Percentiles rank a stretch among this genome's conserved stretches.
These are phyloP conservation scores for Dimargaris xerosporica DNA, from an alignment of 192 early-diverging fungal genomes.

Conservation along the genomic window DNA sequence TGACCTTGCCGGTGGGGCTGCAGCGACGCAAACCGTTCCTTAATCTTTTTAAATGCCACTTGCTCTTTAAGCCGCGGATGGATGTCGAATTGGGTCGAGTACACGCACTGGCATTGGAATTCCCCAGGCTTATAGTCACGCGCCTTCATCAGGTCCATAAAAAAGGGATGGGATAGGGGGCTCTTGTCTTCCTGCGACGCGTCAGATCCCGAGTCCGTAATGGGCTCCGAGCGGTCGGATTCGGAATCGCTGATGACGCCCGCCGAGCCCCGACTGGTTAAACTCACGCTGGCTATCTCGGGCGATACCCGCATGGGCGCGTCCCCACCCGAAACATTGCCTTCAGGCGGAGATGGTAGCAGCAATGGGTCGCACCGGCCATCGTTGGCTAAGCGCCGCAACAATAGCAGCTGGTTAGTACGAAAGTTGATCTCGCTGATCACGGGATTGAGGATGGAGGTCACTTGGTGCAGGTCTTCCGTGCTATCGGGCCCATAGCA, in stretches of 20 bases:
- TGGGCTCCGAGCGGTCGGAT: too few relatives aligned
- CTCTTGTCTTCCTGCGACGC: neutral
- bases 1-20: neutral
- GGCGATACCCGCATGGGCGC: too few relatives aligned
- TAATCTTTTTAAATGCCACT: neutral
- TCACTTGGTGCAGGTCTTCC: neutral
- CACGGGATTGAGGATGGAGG: neutral
- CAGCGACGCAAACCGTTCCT: neutral
- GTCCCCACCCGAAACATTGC: too few relatives aligned
- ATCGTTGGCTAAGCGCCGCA: neutral
- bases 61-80: neutral
- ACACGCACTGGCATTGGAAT: constrained; percentile 1
- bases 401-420: constrained; percentile 10
- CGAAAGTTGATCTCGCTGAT: constrained; percentile 6
- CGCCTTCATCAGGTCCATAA: neutral
- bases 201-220: neutral
- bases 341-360: neutral
- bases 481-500: neutral
- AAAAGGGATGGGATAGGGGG: neutral
- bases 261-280: too few relatives aligned
- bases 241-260: too few relatives aligned
- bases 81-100: neutral
- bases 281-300: too few relatives aligned
- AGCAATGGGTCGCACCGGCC: neutral
- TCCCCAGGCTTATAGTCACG: constrained; percentile 5